Evolutionary conservation across 495 filamentous ascomycete species (phyloP), one percentile per base, ranked within the genome.

Genomic region (Glonium stellatum): DNA sequence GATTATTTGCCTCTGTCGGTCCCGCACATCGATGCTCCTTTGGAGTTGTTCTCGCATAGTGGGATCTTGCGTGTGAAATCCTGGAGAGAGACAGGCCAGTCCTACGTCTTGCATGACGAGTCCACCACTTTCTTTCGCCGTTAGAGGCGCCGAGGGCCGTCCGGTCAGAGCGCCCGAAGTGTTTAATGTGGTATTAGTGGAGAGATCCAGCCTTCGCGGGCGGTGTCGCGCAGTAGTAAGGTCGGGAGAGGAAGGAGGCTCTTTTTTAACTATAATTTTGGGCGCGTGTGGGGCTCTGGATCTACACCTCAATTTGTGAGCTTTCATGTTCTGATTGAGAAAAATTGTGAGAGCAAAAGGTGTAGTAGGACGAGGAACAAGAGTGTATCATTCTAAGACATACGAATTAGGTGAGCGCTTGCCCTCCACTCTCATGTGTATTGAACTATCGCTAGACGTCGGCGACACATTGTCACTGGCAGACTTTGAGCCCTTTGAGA

Each of bases 31-130:
- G 66, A 97, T 82, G 70, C 93, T 97, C 65, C 91, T 84, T 71
- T 97, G 90, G 59, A 98, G 74, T 69, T 97, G 92, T 72, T 97
- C 90, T 65, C 91, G 84, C 90, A 96, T 96, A 12, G 86, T 80
- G n/a, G 93, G 93, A 73, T 98, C 92, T 63, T 97, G 86, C 1
- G 93, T 97, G 51, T 91, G 85, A 70, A 98, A 97, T 25, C 93
- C 93, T 0, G 93, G 93, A 13, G 92, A 97, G 53, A 98, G 77
- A 67, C 93, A 98, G 22, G 92, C 92, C 58, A 97, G 80, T 46
- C 93, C 93, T 13, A 98, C 89, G 70, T 95, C 87, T 67, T 96
- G 91, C 75, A 97, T 92, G 19, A 74, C 86, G 15, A 92, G 75
- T 10, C 86, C 86, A 55, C 80, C 76, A 61, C 74, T 80, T 61